These are phyloP conservation scores for Paraconiothyrium sp. DNA, from an alignment of 2,329 filamentous ascomycete species.

Conservation along the genomic window DNA sequence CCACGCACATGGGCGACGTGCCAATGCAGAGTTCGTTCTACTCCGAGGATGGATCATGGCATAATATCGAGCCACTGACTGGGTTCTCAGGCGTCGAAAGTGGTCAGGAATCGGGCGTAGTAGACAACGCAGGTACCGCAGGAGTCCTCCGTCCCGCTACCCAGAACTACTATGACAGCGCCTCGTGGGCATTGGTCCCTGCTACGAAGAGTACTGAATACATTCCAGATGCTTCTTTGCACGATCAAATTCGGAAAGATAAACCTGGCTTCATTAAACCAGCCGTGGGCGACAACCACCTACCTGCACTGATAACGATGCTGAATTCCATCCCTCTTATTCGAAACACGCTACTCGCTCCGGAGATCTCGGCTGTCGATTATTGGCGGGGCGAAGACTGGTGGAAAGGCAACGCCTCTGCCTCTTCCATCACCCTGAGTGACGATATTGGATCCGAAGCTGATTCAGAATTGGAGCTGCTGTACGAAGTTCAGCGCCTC, in stretches of 20 bases:
- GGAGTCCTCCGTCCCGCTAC: constrained; percentile 64
- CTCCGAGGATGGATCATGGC: constrained; percentile 4
- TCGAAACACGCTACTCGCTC: constrained; percentile 64
- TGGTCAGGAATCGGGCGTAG: constrained; percentile 65
- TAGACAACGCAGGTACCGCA: constrained; percentile 48
- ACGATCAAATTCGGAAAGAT: constrained; percentile 56
- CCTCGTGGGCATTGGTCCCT: constrained; percentile 65
- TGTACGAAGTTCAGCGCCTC: constrained; percentile 68
- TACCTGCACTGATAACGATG: constrained; percentile 68
- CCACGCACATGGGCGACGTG: constrained; percentile 42
- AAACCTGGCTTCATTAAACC: constrained; percentile 69
- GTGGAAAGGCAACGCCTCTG: constrained; percentile 68
- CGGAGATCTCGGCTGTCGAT: constrained; percentile 55
- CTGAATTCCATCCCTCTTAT: constrained; percentile 69
- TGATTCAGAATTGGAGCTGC: constrained; percentile 52
- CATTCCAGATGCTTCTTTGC: constrained; percentile 61
- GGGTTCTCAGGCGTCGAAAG: constrained; percentile 39
- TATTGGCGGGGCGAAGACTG: constrained; percentile 68
- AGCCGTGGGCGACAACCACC: constrained; percentile 60
- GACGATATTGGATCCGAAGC: constrained; percentile 41
- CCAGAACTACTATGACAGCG: constrained; percentile 62
- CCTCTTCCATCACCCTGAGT: constrained; percentile 61
- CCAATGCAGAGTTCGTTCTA: constrained; percentile 44
- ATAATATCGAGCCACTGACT: constrained; percentile 20
- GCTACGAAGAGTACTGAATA: constrained; percentile 61